phyloP scores from a whole-genome alignment of 2,329 filamentous ascomycete genomes.

The Microascus cirrosus region DNA sequence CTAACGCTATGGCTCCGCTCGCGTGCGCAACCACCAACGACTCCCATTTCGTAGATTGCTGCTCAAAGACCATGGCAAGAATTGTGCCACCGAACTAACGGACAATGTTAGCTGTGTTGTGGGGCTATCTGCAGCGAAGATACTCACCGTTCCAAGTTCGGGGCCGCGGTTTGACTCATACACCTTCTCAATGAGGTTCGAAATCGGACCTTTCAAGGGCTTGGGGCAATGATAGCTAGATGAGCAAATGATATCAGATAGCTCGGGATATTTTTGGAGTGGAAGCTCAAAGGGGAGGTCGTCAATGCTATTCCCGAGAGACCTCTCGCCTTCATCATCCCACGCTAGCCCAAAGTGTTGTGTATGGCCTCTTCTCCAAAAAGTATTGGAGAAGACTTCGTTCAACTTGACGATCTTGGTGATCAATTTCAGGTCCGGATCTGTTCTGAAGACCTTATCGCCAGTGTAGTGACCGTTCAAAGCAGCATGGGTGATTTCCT shows the following conservation, averaged over 20 bases:
- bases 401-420: constrained; percentile 25
- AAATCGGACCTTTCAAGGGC: constrained; percentile 19
- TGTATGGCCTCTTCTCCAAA: constrained; percentile 14
- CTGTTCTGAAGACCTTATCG: constrained; percentile 15
- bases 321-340: neutral
- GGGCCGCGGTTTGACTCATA: constrained; percentile 36
- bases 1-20: constrained; percentile 33
- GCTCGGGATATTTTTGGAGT: constrained; percentile 7
- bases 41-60: constrained; percentile 44
- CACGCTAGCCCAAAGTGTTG: constrained; percentile 4
- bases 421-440: constrained; percentile 20
- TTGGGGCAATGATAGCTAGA: constrained; percentile 10
- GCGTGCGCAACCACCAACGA: constrained; percentile 34
- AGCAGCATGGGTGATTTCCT: constrained; percentile 14
- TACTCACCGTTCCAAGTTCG: constrained; percentile 38
- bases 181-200: constrained; percentile 9
- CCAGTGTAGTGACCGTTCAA: constrained; percentile 23
- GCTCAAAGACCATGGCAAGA: constrained; percentile 33
- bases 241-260: constrained; percentile 16
- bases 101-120: neutral
- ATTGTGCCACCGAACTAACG: constrained; percentile 24
- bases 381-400: constrained; percentile 18
- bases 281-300: constrained; percentile 4
- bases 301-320: neutral
- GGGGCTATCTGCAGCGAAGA: neutral